Conservation (phyloP, 176 grass and related monocot species). For the Raddia distichophylla region DNA sequence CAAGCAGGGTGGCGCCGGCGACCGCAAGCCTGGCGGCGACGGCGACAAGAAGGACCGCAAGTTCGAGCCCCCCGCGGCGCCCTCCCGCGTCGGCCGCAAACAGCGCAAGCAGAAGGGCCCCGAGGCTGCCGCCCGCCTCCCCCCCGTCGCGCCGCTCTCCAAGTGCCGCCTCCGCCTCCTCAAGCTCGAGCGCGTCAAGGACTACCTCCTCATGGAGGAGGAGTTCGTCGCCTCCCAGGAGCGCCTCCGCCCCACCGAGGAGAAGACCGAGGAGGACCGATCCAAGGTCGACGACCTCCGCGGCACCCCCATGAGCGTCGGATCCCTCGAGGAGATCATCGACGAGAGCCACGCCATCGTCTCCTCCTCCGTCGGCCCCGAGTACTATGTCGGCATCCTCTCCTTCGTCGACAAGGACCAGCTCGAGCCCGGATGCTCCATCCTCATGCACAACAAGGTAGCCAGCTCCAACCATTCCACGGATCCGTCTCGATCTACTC, state of each 20-base stretch:
- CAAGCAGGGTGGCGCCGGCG: conserved; percentile 64
- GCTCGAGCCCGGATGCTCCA: conserved; percentile 84
- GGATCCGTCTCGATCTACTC: conserved; percentile 2
- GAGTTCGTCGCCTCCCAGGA: conserved; percentile 88
- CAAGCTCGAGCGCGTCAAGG: conserved; percentile 92
- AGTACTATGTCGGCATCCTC: conserved; percentile 85
- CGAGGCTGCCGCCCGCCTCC: conserved; percentile 77
- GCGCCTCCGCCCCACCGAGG: conserved; percentile 78
- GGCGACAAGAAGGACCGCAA: conserved; percentile 73
- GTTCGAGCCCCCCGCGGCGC: conserved; percentile 80
- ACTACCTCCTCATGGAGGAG: conserved; percentile 93
- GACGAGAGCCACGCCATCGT: conserved; percentile 91
- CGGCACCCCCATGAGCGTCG: conserved; percentile 87
- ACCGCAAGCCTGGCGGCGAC: conserved; percentile 58
- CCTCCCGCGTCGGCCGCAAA: conserved; percentile 80
- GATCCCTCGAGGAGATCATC: conserved; percentile 88
- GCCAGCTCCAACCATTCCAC: not conserved
- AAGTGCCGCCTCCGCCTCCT: conserved; percentile 88
- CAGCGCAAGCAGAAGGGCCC: conserved; percentile 83
- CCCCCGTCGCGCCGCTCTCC: conserved; percentile 74
- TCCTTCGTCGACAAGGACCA: conserved; percentile 95
- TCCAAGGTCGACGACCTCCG: conserved; percentile 88
- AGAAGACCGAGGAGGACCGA: conserved; percentile 87
- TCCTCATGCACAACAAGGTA: conserved; percentile 94
- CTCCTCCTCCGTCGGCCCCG: conserved; percentile 78